phyloP scores from a whole-genome alignment of 2,329 filamentous ascomycete species.

The Huntiella abstrusa region DNA sequence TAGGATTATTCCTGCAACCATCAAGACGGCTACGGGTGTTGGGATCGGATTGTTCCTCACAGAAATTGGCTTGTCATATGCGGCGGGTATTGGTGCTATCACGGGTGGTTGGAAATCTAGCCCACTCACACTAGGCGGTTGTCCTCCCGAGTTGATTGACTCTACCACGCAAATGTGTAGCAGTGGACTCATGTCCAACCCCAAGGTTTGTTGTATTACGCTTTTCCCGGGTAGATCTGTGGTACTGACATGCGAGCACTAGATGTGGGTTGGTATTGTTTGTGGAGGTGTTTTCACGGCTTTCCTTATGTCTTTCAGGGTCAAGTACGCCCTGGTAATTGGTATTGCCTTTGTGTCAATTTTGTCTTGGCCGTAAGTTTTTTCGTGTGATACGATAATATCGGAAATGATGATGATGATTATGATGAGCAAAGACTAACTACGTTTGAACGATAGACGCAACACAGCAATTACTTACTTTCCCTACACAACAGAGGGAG shows the following conservation, averaged over 20 bases:
- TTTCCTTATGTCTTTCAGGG: slow-evolving; percentile 59
- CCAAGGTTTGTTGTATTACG: slow-evolving; percentile 32
- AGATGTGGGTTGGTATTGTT: slow-evolving; percentile 75
- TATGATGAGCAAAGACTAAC: slow-evolving; percentile 1
- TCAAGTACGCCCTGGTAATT: slow-evolving; percentile 57
- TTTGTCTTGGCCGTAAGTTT: slow-evolving; percentile 51
- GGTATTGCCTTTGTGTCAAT: slow-evolving; percentile 55
- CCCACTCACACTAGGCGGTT: slow-evolving; percentile 61
- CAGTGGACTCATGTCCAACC: slow-evolving; percentile 53
- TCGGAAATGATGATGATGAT: neutral
- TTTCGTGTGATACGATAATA: neutral
- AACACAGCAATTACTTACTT: slow-evolving; percentile 56
- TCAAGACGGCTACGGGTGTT: slow-evolving; percentile 47
- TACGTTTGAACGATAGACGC: slow-evolving; percentile 24
- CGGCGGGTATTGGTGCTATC: slow-evolving; percentile 64
- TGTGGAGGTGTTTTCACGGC: slow-evolving; percentile 62
- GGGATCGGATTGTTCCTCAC: slow-evolving; percentile 47
- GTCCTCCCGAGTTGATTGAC: slow-evolving; percentile 35
- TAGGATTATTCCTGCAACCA: slow-evolving; percentile 42
- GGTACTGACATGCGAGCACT: neutral
- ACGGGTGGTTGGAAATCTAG: slow-evolving; percentile 47
- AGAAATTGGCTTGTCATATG: slow-evolving; percentile 52
- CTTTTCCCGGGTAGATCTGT: neutral
- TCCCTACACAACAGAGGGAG: slow-evolving; percentile 43
- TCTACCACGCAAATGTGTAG: slow-evolving; percentile 29